Base-by-base conservation (phyloP, 257 asterid species). In the Forsythia suspensa region DNA sequence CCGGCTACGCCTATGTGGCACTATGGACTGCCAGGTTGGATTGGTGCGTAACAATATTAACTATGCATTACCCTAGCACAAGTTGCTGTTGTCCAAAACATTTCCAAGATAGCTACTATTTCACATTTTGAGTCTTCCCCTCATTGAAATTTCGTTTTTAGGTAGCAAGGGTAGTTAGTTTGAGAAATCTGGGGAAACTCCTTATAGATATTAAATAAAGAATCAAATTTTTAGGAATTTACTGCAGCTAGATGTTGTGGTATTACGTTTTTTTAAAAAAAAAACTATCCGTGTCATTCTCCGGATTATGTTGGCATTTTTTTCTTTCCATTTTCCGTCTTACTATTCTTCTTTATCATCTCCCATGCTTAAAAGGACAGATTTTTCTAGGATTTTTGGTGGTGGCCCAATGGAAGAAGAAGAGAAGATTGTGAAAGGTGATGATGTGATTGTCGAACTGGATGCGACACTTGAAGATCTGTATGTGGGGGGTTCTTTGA, bases 391-490 rank as follows among this genome's bases (percentile, higher is more conserved):
- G 44, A 93, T n/a, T 80, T 96, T 96, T 38, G 99, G 99, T 38
- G 97, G 98, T 57, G 98, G 99, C 61, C 44, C 94, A 20, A 84
- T 63, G 89, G 99, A 95, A 90, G 99, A 96, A 83, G 99, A 96
- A 85, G 99, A 94, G 86, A 96, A 81, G 86, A 79, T 92, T 80
- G 90, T 79, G 38, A 96, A 96, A 86, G 99, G 98, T 36, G 97
- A 96, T 87, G 99, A 94, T 71, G 98, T 94, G 42, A 83, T 91
- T 78, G 91, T 96, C 81, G 99, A 96, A 24, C 79, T 96, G 91
- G 98, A 96, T 81, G 97, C 98, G 9, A 80, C 98, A 65, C 94
- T 96, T 78, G 99, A 96, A 86, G 99, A 96, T 85, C 83, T 96
- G 70, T 96, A 96, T 75, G 87, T 91, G n/a, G 99, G 99, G 42